Percentiles rank a stretch among this genome's conserved stretches.
phyloP scores from a whole-genome alignment of 1,284 basidiomycete genomes.

The Neonothopanus nambi region DNA sequence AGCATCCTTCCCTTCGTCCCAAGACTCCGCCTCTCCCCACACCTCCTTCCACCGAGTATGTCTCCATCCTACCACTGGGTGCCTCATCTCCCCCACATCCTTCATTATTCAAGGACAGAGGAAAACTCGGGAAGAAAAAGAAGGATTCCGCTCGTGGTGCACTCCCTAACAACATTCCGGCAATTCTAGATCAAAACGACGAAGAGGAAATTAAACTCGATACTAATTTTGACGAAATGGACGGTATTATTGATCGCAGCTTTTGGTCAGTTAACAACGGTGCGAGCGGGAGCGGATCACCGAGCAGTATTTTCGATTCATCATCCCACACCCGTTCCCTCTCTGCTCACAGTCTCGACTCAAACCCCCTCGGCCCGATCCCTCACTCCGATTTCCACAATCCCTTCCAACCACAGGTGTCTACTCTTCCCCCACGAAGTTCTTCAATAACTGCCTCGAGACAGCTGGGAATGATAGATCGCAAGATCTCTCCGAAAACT shows the following conservation, averaged over 20 bases:
- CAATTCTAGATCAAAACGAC: background rate
- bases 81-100: background rate
- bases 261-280: background rate
- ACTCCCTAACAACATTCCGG: background rate
- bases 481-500: conserved; percentile 18
- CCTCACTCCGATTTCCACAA: conserved; percentile 8
- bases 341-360: background rate
- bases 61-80: conserved; percentile 3
- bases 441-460: conserved; percentile 5
- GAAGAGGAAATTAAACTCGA: conserved; percentile 15
- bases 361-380: conserved; percentile 4
- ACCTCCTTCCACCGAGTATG: conserved; percentile 3
- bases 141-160: background rate
- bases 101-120: background rate
- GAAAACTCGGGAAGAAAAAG: background rate
- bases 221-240: conserved; percentile 17
- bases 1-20: conserved; percentile 17
- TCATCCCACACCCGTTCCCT: conserved; percentile 2
- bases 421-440: conserved; percentile 1
- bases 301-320: background rate
- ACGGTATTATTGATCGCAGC: conserved; percentile 17
- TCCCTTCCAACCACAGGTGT: conserved; percentile 1
- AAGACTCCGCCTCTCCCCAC: conserved; percentile 15
- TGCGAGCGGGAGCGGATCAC: background rate
- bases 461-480: conserved; percentile 1